Evolutionary conservation across 805 yeast species (phyloP), one percentile per base, ranked within the genome.

Genomic region (Myxozyma mucilagina): DNA sequence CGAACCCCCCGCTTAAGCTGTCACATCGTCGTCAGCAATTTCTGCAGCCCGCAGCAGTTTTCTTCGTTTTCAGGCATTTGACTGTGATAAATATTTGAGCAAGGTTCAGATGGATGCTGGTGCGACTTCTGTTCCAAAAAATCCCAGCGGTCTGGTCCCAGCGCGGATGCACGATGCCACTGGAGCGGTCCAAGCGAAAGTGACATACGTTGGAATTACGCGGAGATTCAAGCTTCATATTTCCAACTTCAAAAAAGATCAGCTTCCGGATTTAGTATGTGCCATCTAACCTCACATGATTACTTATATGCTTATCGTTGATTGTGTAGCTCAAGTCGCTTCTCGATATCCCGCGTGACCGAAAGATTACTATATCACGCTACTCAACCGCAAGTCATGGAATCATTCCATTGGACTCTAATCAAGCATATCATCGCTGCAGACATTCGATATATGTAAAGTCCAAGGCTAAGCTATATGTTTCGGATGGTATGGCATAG

Each of bases 351-450:
- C 63, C 65, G 1, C 51, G 29, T 16, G 52, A 42, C 10, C 29
- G 16, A 41, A 44, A 35, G 32, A 47, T 63, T 41, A 29, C 43
- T 4, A 44, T 63, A 38, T 56, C 47, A 32, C 53, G 67, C 24
- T 61, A 57, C 54, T 63, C 67, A 14, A 61, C 62, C 8, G 47
- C 62, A 13, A 18, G 50, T 34, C 53, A 42, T 20, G 62, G 61
- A 18, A 57, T 51, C 31, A 44, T 56, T 5, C 43, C 57, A 4
- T 54, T 63, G 9, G 67, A 63, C 44, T 34, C 52, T 16, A 18
- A 47, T 16, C 41, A 38, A 2, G 54, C 64, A 4, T 60, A 60
- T 29, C 62, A 51, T 45, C 43, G 48, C 18, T 55, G 60, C 47
- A 41, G 61, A 13, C 55, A 52, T 35, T 61, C 67, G 18, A 57